Base-by-base conservation (phyloP, 108 stramenopile species). In the Parietichytrium sp. region DNA sequence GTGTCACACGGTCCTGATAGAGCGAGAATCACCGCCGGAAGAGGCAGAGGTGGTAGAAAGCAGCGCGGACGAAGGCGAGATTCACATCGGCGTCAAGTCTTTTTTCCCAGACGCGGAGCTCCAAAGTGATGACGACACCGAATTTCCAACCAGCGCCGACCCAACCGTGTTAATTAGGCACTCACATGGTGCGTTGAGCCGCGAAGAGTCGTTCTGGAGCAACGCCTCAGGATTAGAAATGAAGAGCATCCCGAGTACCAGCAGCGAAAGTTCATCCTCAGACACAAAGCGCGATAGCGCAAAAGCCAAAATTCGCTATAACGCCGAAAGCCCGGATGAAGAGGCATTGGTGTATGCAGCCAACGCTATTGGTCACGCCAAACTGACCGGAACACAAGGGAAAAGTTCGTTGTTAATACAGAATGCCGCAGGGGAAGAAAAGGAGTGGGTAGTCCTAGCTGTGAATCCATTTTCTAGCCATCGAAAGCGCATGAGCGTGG, bases 401-500 rank as follows among this genome's bases (percentile, higher is more conserved):
- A n/a, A n/a, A n/a, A n/a, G n/a, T n/a, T n/a, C n/a, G n/a, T n/a
- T n/a, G n/a, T n/a, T n/a, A n/a, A n/a, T n/a, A n/a, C 61, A 72
- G 20, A 72, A 72, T 2, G 36, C 61, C n/a, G 38, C 36, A 10
- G 45, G 23, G 23, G 36, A 45, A 10, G 61, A 72, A 45, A 72
- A 72, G 2, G n/a, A n/a, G n/a, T 72, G 61, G 61, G 38, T 45
- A 20, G 25, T 72, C 15, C 48, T 78, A 12, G 82, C 80, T 15
- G 29, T 80, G 26, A 30, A 82, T 51, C n/a, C 81, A 29, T 82
- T 82, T 29, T 29, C 33, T 26, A 30, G 33, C 29, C 12, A 12
- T 18, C 82, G 82, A 6, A 91, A 91, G 87, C 87, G 90, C 50
- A 91, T 91, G 90, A 85, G 83, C 31, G 88, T 90, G 2, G 78